These are phyloP conservation scores for Pisolithus microcarpus DNA, from an alignment of 768 basidiomycete genomes.

Conservation along the genomic window DNA sequence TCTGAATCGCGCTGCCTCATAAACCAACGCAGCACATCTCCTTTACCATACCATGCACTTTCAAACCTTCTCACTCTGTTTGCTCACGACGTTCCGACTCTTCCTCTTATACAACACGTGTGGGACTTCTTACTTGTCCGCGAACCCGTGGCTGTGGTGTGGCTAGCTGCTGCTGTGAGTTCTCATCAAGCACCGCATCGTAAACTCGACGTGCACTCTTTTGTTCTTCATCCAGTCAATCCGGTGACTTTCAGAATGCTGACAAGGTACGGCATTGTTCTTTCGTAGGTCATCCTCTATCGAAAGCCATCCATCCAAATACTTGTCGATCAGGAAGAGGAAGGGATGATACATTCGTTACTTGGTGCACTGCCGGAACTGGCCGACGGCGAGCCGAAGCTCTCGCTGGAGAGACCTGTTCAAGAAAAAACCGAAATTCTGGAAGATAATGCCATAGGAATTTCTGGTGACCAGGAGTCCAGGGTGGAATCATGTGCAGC, in stretches of 20 bases:
- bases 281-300: conserved; percentile 57
- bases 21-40: conserved; percentile 46
- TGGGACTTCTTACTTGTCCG: conserved; percentile 86
- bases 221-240: no score
- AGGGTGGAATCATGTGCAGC: no score
- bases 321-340: conserved; percentile 64
- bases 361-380: conserved; percentile 60
- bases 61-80: conserved; percentile 88
- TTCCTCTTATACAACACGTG: conserved; percentile 84
- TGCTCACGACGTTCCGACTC: conserved; percentile 84
- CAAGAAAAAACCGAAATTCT: neutral
- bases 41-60: conserved; percentile 83
- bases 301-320: conserved; percentile 60
- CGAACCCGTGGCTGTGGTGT: conserved; percentile 75
- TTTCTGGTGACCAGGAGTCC: neutral
- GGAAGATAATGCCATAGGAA: neutral
- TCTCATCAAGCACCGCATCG: neutral
- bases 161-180: conserved; percentile 77
- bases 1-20: neutral
- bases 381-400: conserved; percentile 10
- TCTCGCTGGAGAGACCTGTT: neutral
- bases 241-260: no score
- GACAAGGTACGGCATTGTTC: neutral
- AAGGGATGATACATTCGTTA: conserved; percentile 76
- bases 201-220: no score